Conservation (phyloP, 2,329 filamentous ascomycete species). For the Chaetomiaceae sp. region DNA sequence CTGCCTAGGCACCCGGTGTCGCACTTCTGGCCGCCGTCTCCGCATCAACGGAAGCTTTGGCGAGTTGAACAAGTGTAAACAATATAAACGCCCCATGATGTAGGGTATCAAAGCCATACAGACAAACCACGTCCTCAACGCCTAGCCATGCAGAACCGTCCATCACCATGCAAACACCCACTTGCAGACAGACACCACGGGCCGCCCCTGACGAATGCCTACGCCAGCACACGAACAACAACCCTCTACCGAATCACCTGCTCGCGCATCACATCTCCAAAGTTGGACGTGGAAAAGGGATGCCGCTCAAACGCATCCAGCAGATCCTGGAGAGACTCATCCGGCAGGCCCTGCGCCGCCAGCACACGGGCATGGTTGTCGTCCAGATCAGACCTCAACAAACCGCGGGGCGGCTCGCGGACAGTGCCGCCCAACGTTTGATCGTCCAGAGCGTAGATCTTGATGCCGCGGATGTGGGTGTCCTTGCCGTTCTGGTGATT, state of each 20-base stretch:
- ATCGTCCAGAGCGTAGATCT: conserved; percentile 66
- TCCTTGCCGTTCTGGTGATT: conserved; percentile 99
- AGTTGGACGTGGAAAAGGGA: conserved; percentile 29
- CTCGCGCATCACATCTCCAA: conserved; percentile 39
- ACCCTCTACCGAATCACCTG: conserved; percentile 37
- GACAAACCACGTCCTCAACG: conserved; percentile 1
- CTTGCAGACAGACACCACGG: background rate
- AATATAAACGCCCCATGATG: background rate
- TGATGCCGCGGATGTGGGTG: conserved; percentile 91
- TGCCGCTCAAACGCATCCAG: conserved; percentile 31
- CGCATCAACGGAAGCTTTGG: too few species aligned
- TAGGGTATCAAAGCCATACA: conserved; percentile 12
- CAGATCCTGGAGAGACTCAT: conserved; percentile 31
- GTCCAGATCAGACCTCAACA: conserved; percentile 28
- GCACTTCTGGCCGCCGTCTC: too few species aligned
- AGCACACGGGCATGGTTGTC: conserved; percentile 30
- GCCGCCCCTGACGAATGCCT: too few species aligned
- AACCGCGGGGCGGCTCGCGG: conserved; percentile 34
- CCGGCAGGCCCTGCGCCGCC: conserved; percentile 30
- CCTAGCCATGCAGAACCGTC: conserved; percentile 6
- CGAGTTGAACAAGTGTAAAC: too few species aligned
- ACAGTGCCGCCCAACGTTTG: conserved; percentile 40
- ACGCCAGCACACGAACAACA: background rate
- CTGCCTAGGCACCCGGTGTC: too few species aligned
- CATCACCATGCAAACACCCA: background rate